Base-by-base conservation (phyloP, 441 rosid species). In the Euphorbia schlechtendalii region DNA sequence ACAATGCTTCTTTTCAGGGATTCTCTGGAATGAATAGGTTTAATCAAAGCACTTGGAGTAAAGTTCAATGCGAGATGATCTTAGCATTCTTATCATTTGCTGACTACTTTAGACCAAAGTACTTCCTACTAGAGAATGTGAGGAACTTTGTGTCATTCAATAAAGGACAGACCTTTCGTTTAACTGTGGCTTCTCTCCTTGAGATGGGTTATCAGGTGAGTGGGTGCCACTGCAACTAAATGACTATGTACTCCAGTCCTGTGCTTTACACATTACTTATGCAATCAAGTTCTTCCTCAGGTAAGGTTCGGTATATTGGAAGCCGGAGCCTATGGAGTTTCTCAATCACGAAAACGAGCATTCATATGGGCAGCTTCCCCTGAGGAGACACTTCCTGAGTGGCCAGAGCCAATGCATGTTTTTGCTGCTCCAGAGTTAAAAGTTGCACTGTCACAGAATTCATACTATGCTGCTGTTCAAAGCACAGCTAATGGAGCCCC, bases 401-500 rank as follows among this genome's bases (percentile, higher is more conserved):
- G n/a, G 97, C 99, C 99, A 12, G 99, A 93, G 72, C 97, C 99
- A 38, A 88, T 93, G 97, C 91, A 90, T 67, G 96, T 93, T 41
- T 93, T 93, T 72, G 71, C 81, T 63, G 86, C 59, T 45, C 85
- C 99, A 0, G 80, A 83, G 78, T 67, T 90, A 72, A 93, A 81
- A 68, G 70, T 92, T 56, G 52, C 80, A 4, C 70, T 90, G 63
- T 67, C 96, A 0, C 65, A 59, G 48, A 81, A 83, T 65, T 60
- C 69, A 32, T 79, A 75, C 5, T 86, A 86, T 67, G 85, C 96
- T 71, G 96, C 96, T 55, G 94, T 74, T 69, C 78, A 75, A 60
- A 92, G 96, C 71, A 88, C 96, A 13, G 71, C 84, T 46, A 41
- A 5, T 70, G 96, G 96, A 38, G 98, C 96, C 65, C 94, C 98